phyloP scores from a whole-genome alignment of 805 yeast species.

The Candida golubevii region DNA sequence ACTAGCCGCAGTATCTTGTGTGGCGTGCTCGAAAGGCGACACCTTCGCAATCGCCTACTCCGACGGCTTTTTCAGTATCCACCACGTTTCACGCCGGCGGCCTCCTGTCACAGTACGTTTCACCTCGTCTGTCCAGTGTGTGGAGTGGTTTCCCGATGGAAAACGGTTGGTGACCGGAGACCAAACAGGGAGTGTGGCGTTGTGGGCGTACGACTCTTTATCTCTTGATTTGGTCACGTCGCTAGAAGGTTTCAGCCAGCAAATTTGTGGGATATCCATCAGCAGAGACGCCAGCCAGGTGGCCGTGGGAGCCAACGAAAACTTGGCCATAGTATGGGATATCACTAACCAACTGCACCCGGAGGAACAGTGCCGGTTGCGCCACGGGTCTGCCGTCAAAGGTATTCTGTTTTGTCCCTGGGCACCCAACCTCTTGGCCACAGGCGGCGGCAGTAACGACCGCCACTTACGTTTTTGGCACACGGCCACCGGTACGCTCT shows the following conservation, averaged over 20 bases:
- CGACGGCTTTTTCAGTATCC: slow-evolving; percentile 46
- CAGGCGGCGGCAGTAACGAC: slow-evolving; percentile 89
- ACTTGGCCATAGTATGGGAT: slow-evolving; percentile 76
- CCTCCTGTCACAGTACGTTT: slow-evolving; percentile 28
- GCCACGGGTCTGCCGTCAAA: slow-evolving; percentile 83
- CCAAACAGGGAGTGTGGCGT: slow-evolving; percentile 54
- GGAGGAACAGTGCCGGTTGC: slow-evolving; percentile 42
- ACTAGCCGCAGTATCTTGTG: slow-evolving; percentile 44
- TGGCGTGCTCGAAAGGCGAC: slow-evolving; percentile 49
- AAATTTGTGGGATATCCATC: slow-evolving; percentile 44
- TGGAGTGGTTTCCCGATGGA: slow-evolving; percentile 53
- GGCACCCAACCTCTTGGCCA: slow-evolving; percentile 73
- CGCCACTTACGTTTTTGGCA: slow-evolving; percentile 85
- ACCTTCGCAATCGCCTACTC: slow-evolving; percentile 54
- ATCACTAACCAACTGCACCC: slow-evolving; percentile 37
- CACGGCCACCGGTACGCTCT: slow-evolving; percentile 66
- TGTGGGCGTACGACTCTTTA: slow-evolving; percentile 30
- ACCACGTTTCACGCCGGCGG: slow-evolving; percentile 14
- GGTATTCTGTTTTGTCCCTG: slow-evolving; percentile 91
- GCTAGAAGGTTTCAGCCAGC: slow-evolving; percentile 31
- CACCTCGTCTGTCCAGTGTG: slow-evolving; percentile 41
- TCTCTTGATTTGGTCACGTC: slow-evolving; percentile 9
- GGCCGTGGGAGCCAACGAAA: slow-evolving; percentile 85
- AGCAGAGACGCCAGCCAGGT: slow-evolving; percentile 50
- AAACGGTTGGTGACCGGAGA: slow-evolving; percentile 57